phyloP scores from a whole-genome alignment of 2,329 filamentous ascomycete species.

The Zelopaecilomyces penicillatus region DNA sequence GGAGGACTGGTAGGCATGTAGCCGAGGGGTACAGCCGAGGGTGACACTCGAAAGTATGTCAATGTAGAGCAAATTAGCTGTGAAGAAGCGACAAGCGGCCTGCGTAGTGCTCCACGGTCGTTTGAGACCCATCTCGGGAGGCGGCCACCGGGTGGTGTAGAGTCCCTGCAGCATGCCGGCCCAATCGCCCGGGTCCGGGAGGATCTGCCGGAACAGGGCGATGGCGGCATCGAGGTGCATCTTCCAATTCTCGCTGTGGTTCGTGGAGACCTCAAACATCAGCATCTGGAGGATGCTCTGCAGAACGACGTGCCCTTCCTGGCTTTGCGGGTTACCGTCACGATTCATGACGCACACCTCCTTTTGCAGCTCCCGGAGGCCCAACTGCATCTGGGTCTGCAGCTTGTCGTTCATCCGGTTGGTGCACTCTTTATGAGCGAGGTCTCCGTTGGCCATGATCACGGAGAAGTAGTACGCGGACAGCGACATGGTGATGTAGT shows the following conservation, averaged over 20 bases:
- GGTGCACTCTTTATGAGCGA: constrained; percentile 27
- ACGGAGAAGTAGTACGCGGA: constrained; percentile 49
- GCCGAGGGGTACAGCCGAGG: constrained; percentile 31
- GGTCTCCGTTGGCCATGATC: constrained; percentile 26
- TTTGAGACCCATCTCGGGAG: constrained; percentile 21
- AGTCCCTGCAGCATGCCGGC: constrained; percentile 24
- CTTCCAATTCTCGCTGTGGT: constrained; percentile 40
- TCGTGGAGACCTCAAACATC: constrained; percentile 41
- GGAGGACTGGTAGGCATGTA: constrained; percentile 32
- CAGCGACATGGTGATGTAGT: constrained; percentile 48
- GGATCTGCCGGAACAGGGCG: constrained; percentile 39
- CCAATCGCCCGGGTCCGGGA: constrained; percentile 30
- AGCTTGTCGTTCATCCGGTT: constrained; percentile 29
- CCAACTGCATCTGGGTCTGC: constrained; percentile 35
- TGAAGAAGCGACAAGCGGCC: constrained; percentile 39
- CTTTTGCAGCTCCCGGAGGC: constrained; percentile 34
- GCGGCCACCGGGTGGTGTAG: constrained; percentile 25
- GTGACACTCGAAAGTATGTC: constrained; percentile 43
- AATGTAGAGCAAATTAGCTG: constrained; percentile 37
- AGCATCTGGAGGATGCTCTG: constrained; percentile 46
- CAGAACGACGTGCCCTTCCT: constrained; percentile 32
- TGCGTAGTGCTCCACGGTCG: constrained; percentile 38
- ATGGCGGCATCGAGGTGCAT: constrained; percentile 42
- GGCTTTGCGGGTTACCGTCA: constrained; percentile 13
- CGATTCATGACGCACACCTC: constrained; percentile 30